A percentile compares a stretch with the other conserved stretches of the same genome.
Conservation (phyloP, 805 yeast genomes). For the Zygosaccharomyces pseudorouxii region DNA sequence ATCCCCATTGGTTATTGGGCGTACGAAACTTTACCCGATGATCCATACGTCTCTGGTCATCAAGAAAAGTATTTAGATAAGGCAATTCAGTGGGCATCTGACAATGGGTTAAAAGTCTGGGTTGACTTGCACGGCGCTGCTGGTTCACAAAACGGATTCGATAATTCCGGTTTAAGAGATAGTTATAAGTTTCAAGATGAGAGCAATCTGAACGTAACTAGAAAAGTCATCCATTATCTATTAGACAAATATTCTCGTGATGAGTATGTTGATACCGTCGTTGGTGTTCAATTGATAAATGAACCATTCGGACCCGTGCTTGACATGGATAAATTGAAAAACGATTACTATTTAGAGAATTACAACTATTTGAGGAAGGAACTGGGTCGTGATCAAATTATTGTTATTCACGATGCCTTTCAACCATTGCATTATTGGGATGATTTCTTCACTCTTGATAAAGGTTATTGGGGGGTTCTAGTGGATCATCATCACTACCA, state of each 20-base stretch:
- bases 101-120: constrained; percentile 69
- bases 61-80: constrained; percentile 66
- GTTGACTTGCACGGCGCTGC: constrained; percentile 95
- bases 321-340: constrained; percentile 51
- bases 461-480: constrained; percentile 58
- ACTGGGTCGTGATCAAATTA: constrained; percentile 47
- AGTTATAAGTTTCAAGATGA: constrained; percentile 47
- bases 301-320: constrained; percentile 81
- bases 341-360: constrained; percentile 54
- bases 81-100: constrained; percentile 72
- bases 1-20: constrained; percentile 98
- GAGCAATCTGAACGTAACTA: constrained; percentile 48
- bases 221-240: constrained; percentile 50
- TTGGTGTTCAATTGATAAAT: constrained; percentile 80
- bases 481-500: constrained; percentile 91
- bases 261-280: constrained; percentile 62
- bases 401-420: constrained; percentile 82
- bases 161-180: constrained; percentile 85
- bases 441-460: constrained; percentile 42
- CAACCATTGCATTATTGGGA: constrained; percentile 59
- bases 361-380: constrained; percentile 58
- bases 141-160: constrained; percentile 94
- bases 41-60: constrained; percentile 79
- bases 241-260: constrained; percentile 58
- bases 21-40: constrained; percentile 52